Evolutionary conservation across 176 grass and related monocot genomes (phyloP).

Genomic region (Chrysopogon serrulatus): DNA sequence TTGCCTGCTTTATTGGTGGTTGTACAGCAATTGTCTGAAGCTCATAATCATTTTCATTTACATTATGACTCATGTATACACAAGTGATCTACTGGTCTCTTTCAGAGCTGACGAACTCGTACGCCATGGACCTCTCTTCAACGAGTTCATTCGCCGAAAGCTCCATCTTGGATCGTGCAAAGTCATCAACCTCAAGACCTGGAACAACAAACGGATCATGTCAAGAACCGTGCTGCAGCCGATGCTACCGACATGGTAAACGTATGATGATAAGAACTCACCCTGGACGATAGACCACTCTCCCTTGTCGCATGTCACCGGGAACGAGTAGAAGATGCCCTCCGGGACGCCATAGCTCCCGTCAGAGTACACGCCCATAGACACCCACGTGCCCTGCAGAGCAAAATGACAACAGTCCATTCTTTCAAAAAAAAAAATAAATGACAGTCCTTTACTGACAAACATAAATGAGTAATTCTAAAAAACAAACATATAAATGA

Average conservation of each 20-base stretch:
- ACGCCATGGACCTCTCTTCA: constrained; percentile 51
- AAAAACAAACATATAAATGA: too few relatives aligned
- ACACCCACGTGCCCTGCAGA: constrained; percentile 68
- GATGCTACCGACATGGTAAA: background rate
- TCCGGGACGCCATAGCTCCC: constrained; percentile 52
- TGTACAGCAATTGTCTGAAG: background rate
- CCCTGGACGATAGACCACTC: constrained; percentile 72
- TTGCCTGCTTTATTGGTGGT: background rate
- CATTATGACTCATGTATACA: background rate
- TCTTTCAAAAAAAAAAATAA: too few relatives aligned
- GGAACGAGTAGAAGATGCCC: constrained; percentile 64
- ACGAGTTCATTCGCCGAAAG: constrained; percentile 40
- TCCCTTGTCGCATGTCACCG: constrained; percentile 62
- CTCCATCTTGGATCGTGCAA: constrained; percentile 60
- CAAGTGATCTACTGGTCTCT: background rate
- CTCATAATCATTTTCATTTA: background rate
- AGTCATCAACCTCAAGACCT: constrained; percentile 55
- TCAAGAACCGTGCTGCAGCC: background rate
- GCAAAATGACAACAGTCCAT: too few relatives aligned
- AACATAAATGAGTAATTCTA: background rate
- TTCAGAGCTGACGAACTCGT: background rate
- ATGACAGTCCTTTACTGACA: background rate
- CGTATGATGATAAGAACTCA: constrained; percentile 9
- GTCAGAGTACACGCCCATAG: constrained; percentile 81
- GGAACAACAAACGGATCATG: background rate